Evolutionary conservation across 225 moss, liverwort and hornwort genomes (phyloP).

Genomic region (Bryoerythrophyllum caledonicum): DNA sequence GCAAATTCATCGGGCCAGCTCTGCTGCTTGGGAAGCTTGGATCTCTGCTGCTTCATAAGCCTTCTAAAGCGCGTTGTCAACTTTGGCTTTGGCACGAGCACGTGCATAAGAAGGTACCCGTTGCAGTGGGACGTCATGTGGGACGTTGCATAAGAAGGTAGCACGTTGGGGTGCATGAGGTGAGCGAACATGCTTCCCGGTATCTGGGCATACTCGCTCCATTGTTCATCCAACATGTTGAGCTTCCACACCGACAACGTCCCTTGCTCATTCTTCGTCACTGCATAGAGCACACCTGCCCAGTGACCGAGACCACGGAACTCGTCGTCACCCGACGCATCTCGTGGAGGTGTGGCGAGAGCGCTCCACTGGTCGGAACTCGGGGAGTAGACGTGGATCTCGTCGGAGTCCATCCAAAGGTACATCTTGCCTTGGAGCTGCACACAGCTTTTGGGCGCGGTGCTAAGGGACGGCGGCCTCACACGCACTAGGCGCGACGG

Average conservation of each 20-base stretch:
- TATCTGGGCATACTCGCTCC: background rate
- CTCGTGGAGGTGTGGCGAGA: background rate
- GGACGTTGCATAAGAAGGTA: too few species aligned
- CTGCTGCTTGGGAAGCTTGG: background rate
- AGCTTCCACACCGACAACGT: background rate
- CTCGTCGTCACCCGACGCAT: background rate
- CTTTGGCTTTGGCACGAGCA: too few species aligned
- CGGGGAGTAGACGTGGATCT: background rate
- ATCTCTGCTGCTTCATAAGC: too few species aligned
- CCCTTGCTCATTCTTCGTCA: background rate
- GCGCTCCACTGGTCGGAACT: background rate
- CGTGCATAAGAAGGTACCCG: background rate
- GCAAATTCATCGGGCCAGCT: too few species aligned
- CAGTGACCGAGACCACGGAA: background rate
- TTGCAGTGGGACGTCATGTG: background rate
- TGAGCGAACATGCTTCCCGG: background rate
- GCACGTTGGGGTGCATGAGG: background rate
- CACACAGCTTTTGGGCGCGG: background rate
- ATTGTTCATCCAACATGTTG: background rate
- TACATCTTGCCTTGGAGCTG: background rate
- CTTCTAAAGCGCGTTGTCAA: too few species aligned
- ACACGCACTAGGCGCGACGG: background rate
- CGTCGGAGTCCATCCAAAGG: background rate
- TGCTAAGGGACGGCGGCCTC: background rate
- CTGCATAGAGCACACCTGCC: background rate